These are phyloP conservation scores for Pouteria glomerata DNA, from an alignment of 148 eudicot genomes.

Conservation along the genomic window DNA sequence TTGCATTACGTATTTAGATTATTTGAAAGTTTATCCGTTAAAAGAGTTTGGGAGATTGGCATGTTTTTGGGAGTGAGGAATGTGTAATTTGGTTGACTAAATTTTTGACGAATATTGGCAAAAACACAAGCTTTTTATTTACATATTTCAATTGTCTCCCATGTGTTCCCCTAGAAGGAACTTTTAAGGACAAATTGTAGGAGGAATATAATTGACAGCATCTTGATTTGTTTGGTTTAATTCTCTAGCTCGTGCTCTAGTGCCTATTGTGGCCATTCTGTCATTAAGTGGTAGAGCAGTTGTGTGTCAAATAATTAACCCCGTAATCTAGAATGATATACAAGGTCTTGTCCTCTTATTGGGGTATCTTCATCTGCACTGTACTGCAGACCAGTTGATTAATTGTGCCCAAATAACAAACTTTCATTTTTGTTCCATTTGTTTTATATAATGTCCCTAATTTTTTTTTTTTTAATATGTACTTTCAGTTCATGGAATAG, in stretches of 20 bases:
- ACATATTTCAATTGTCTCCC: background rate
- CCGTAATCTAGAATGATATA: background rate
- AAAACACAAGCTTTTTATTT: background rate
- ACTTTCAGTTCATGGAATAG: conserved; percentile 76
- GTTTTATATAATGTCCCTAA: background rate
- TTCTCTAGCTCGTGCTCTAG: background rate
- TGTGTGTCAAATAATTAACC: background rate
- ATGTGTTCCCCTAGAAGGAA: background rate
- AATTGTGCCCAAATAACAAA: background rate
- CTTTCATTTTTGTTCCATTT: background rate
- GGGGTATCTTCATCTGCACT: background rate
- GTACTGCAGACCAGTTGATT: background rate
- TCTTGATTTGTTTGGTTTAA: background rate
- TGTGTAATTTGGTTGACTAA: too few species aligned
- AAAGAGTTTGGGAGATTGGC: background rate
- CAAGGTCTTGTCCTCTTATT: background rate
- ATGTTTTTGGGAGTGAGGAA: background rate
- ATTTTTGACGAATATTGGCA: too few species aligned
- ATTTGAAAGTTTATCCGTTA: background rate
- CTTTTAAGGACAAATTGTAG: background rate
- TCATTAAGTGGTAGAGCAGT: background rate
- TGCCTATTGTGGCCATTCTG: background rate
- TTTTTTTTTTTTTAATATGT: background rate
- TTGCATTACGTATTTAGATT: background rate
- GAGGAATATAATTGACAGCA: background rate